These are phyloP conservation scores for Umbilicus rupestris DNA, from an alignment of 164 flowering plant species.

Conservation along the genomic window DNA sequence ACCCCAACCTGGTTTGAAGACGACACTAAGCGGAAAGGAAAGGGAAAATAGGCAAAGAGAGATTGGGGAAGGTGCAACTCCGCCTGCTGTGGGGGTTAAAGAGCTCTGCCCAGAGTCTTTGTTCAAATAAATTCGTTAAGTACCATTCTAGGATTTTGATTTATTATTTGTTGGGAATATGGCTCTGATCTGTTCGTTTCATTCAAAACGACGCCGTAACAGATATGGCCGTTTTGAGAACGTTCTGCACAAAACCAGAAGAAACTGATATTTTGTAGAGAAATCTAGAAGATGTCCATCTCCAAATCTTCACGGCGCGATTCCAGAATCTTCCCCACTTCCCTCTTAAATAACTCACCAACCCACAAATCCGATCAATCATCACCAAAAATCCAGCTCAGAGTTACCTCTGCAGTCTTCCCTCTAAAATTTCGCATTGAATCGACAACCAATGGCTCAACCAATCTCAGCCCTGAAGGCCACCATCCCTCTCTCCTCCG, in stretches of 20 bases:
- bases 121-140: too few species aligned
- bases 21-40: background rate
- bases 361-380: background rate
- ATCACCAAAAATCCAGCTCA: background rate
- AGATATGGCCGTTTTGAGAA: too few species aligned
- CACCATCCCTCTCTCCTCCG: conserved; percentile 20
- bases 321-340: conserved; percentile 2
- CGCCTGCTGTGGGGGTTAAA: background rate
- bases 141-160: too few species aligned
- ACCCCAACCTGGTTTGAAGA: background rate
- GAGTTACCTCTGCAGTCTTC: background rate
- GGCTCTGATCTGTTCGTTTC: too few species aligned
- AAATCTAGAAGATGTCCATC: background rate
- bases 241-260: too few species aligned
- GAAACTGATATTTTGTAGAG: background rate
- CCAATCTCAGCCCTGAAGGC: conserved; percentile 19
- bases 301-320: background rate
- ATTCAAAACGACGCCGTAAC: too few species aligned
- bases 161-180: too few species aligned
- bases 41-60: background rate
- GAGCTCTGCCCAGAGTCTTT: background rate
- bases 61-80: background rate
- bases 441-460: conserved; percentile 33
- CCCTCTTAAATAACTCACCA: background rate
- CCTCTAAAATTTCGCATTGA: too few species aligned